Evolutionary conservation across 768 basidiomycete species (phyloP).

Genomic region (Phylloporus rhodoxanthus): DNA sequence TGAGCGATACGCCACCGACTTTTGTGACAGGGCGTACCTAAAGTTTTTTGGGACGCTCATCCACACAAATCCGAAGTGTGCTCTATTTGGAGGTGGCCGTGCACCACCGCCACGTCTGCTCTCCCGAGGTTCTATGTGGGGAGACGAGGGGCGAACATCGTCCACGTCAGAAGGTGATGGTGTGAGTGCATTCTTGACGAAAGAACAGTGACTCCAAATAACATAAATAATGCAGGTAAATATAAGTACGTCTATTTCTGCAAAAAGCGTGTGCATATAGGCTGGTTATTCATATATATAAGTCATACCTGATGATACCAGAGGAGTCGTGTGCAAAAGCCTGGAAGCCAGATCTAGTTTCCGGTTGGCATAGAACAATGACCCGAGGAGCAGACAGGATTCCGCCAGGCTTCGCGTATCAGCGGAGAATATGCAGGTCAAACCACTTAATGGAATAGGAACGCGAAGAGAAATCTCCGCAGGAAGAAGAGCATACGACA

Average conservation of each 20-base stretch:
- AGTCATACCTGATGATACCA: conserved; percentile 48
- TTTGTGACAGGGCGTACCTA: conserved; percentile 40
- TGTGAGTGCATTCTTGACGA: conserved; percentile 25
- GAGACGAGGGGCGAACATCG: conserved; percentile 30
- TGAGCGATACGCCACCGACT: conserved; percentile 6
- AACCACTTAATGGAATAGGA: conserved; percentile 38
- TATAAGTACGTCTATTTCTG: conserved; percentile 57
- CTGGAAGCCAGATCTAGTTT: conserved; percentile 25
- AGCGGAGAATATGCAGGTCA: conserved; percentile 44
- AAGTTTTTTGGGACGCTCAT: conserved; percentile 91
- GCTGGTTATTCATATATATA: not conserved
- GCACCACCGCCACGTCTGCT: conserved; percentile 32
- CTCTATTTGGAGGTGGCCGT: conserved; percentile 33
- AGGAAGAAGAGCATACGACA: conserved; percentile 40
- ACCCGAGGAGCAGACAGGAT: conserved; percentile 56
- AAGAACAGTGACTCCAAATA: conserved; percentile 52
- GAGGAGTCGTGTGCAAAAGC: conserved; percentile 25
- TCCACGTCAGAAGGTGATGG: conserved; percentile 13
- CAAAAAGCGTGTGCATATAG: conserved; percentile 4
- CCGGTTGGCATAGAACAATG: conserved; percentile 50
- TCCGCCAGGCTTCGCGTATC: conserved; percentile 62
- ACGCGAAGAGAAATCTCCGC: conserved; percentile 41
- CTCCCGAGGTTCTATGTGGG: conserved; percentile 47
- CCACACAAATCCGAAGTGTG: conserved; percentile 71
- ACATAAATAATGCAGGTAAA: conserved; percentile 54